Percentiles rank a stretch among this genome's conserved stretches.
phyloP scores from a whole-genome alignment of 106 monocot genomes.

The Acanthochlamys bracteata region DNA sequence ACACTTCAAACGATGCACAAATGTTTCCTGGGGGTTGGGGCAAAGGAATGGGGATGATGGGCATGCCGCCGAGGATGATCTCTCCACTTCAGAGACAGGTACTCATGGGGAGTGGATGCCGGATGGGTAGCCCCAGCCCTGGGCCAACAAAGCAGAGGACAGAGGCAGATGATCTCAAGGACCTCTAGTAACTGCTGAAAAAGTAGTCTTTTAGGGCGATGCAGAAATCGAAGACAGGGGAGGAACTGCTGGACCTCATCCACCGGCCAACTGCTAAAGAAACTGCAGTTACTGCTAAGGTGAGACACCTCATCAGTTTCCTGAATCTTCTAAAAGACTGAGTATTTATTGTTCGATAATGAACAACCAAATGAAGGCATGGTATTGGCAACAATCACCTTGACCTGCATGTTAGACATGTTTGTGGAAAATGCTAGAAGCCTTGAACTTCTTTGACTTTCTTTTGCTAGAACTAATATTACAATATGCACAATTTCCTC shows the following conservation, averaged over 20 bases:
- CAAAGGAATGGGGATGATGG: slow-evolving; percentile 59
- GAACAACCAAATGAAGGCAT: no score
- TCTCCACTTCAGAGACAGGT: slow-evolving; percentile 41
- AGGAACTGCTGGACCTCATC: slow-evolving; percentile 97
- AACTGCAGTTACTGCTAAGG: slow-evolving; percentile 95
- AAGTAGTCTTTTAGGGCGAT: slow-evolving; percentile 87
- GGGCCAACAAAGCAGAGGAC: slow-evolving; percentile 36
- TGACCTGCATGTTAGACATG: no score
- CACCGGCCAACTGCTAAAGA: slow-evolving; percentile 96
- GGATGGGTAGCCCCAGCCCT: slow-evolving; percentile 16
- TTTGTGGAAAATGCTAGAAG: no score
- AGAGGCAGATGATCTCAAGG: slow-evolving; percentile 93
- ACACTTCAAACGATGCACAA: slow-evolving; percentile 1
- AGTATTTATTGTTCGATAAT: no score
- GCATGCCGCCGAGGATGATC: slow-evolving; percentile 57
- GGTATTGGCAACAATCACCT: no score
- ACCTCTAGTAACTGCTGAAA: slow-evolving; percentile 75
- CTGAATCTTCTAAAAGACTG: neutral
- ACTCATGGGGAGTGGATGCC: slow-evolving; percentile 27
- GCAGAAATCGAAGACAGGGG: slow-evolving; percentile 93
- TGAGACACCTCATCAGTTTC: slow-evolving; percentile 2
- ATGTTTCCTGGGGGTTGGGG: slow-evolving; percentile 22
- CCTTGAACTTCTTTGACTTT: no score
- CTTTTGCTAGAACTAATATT: no score
- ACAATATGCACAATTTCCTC: no score